Base-by-base conservation (phyloP, 768 basidiomycete species). In the Sistotremastrum niveocremeum region DNA sequence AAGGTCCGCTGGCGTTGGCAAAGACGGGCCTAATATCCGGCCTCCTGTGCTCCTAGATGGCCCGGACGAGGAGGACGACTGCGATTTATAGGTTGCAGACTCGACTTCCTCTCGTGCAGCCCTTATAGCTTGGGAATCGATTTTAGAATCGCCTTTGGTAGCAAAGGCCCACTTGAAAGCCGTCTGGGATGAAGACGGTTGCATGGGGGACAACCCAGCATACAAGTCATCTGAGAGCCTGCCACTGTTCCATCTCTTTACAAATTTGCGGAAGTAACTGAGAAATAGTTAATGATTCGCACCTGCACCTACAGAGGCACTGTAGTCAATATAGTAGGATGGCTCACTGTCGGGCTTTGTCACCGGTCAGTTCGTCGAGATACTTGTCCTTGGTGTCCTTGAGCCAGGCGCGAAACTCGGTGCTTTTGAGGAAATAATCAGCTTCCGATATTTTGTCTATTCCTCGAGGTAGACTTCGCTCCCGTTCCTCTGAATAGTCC, bases 181-280 rank as follows among this genome's bases (percentile, higher is more conserved):
- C 4, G 90, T 93, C 48, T 84, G 79, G 40, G 74, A 68, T 34
- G 76, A 79, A 3, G 84, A 77, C 5, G 74, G 56, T 34, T 74
- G 65, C 3, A 67, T 62, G 7, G 74, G 66, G 50, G 73, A 76
- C 49, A 84, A 67, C 11, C 79, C 79, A 12, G 71, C 64, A 54
- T 89, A 82, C 4, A 82, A 56, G 1, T 67, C 65, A 48, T 66
- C 81, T 78, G 51, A 6, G 34, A 49, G 36, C 34, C 7, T 35
- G 33, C 42, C 42, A 9, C 34, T 10, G 41, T 41, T 50, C 50
- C 64, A 52, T 56, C 81, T 81, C 71, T 84, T 85, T 37, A 90
- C 79, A 56, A 97, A 95, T 64, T 91, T 94, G 55, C 82, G 79
- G 59, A 97, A 97, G 59, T 93, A 90, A 56, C 85, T 87, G 43